Base-by-base conservation (phyloP, 2,329 filamentous ascomycete species). In the Eutypella sp. region DNA sequence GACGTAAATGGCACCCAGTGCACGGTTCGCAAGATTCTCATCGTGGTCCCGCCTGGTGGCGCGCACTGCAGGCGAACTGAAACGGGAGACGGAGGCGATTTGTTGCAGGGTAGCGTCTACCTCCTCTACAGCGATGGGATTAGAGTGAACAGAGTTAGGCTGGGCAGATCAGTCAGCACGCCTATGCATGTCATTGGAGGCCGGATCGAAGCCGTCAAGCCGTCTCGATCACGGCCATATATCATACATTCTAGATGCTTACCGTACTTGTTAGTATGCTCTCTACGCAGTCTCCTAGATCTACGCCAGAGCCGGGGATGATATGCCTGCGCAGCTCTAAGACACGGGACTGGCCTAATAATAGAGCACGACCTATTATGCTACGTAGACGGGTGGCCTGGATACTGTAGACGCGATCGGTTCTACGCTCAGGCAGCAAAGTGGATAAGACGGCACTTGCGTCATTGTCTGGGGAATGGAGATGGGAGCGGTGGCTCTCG, bases 351-450 rank as follows among this genome's bases (percentile, higher is more conserved):
- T 70, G 67, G 1, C 85, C 82, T 20, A 95, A 73, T 4, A 75
- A 65, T n/a, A 92, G 71, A 18, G 80, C 78, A 25, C 82, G 78
- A 3, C 75, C 78, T 15, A 96, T 73, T n/a, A 88, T 77, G 42
- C 75, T 79, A 46, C 83, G 78, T 0, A 96, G 71, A 0, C 70
- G 73, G 8, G 68, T 60, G 5, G 79, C 70, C 57, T 87, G 80
- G 1, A 95, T 72, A 31, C 74, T 77, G 61, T 91, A 95, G 2
- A 92, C 86, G 23, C 89, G 79, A 59, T 95, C 89, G 3, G 81
- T 83, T 44, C 89, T 76, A 52, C 77, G 82, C 51, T 90, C 84
- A 0, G 90, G 89, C 0, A 95, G 76, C 1, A 96, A 66, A 3
- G 84, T 83, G 1, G 87, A 91, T 0, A 95, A 70, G 2, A 96